Evolutionary conservation across 257 asterid genomes (phyloP), one percentile per base, ranked within the genome.

Genomic region (Leonotis leonurus): DNA sequence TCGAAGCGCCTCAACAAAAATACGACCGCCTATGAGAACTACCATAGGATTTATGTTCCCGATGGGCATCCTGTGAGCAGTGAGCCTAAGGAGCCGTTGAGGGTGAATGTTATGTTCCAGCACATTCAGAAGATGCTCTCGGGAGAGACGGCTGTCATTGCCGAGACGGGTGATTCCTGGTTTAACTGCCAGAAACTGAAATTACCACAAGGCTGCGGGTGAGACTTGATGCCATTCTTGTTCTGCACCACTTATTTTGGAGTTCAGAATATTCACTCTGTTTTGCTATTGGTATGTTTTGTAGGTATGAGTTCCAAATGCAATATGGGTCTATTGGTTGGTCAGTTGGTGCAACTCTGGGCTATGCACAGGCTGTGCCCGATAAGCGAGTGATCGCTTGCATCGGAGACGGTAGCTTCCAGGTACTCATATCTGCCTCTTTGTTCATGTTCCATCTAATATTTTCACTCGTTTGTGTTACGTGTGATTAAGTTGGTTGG

Each of bases 331-430:
- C 97, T 39, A 89, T 89, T 45, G 97, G 97, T 59, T 86, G 97
- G 97, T 82, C 95, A 0, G 97, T 89, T 1, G 97, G 95, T 57
- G 94, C 95, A 7, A 84, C 97, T 50, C 83, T 89, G 57, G 97
- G 97, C 29, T 86, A 84, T 61, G 94, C 95, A 7, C 97, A 84
- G 74, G 91, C 87, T 24, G 83, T 65, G n/a, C 86, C 76, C 0
- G 75, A 78, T 3, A 89, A 84, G 58, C 81, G 91, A 4, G 91
- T 86, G 50, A 74, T 89, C 29, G 94, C 94, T 16, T 89, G 79
- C 78, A 89, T 89, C 21, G 95, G 97, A 29, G 95, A 89, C 51
- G 97, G 97, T 50, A 89, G 95, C 78, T 89, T 89, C 65, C 96
- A 89, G 90, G 96, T 85, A 71, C 35, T 1, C 64, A 26, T 9